Evolutionary conservation across 116 monocot species (phyloP), one percentile per base, ranked within the genome.

Genomic region (Zostera marina): DNA sequence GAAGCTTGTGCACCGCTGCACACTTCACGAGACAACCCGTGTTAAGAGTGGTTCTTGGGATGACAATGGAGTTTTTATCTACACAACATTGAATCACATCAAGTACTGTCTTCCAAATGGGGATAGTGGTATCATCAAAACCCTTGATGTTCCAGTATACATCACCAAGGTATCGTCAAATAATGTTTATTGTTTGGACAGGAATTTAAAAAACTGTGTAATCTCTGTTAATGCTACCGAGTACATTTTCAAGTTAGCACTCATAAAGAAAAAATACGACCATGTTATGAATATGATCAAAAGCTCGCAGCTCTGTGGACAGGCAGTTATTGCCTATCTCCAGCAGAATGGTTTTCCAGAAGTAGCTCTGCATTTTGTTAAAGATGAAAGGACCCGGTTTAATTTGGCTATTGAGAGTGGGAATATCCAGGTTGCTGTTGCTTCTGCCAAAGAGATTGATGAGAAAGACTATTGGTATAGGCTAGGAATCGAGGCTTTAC

Each of bases 31-130:
- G 77, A 93, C 93, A 9, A 93, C 88, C 22, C 84, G 93, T 69
- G 93, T 93, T 11, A 93, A 93, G 67, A 88, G 93, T 73, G 93
- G 88, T 51, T 84, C 93, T 43, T 93, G 93, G 93, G 93, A 93
- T 75, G 93, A 93, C 22, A 88, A 84, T 73, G 93, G 88, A 7
- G 77, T 93, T 52, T 84, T 93, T 56, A 81, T 93, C 19, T 93
- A 93, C 47, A 81, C 93, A 7, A 93, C 93, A 7, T 56, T 93
- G 54, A 93, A 87, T 67, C 93, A 93, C 77, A 88, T 93, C 22
- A 93, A 93, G 65, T 93, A 93, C 57, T 93, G 93, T 56, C 88
- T 93, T 52, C 88, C 93, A 24, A 93, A 88, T 73, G 93, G 93
- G n/a, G 93, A 93, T 42, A 84, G 67, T 65, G 93, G 93, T 20